Percentiles rank a stretch among this genome's conserved stretches.
These are phyloP conservation scores for Fraxinus dipetala DNA, from an alignment of 305 asterid species.

Conservation along the genomic window DNA sequence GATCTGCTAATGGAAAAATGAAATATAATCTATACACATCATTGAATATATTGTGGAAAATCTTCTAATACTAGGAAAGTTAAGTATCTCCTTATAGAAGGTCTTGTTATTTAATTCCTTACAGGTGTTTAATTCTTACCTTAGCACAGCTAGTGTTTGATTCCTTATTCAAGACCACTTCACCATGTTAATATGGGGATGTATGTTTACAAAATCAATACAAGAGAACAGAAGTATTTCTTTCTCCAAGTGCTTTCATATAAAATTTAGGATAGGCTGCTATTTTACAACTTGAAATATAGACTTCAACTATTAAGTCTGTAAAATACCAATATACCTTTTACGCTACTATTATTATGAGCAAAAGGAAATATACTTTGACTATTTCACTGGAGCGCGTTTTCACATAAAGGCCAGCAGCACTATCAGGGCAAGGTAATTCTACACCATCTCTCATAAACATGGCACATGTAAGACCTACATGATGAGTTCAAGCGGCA, in stretches of 20 bases:
- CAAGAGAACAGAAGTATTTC: neutral
- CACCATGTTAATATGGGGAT: neutral
- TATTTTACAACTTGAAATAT: neutral
- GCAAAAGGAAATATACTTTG: constrained; percentile 62
- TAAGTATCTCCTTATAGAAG: neutral
- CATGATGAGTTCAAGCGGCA: constrained; percentile 33
- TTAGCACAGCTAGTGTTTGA: neutral
- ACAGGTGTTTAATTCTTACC: neutral
- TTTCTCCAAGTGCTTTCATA: neutral
- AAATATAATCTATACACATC: neutral
- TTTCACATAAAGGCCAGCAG: constrained; percentile 84
- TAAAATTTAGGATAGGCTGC: neutral
- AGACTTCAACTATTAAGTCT: neutral
- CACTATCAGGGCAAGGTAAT: constrained; percentile 66
- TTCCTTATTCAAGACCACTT: neutral
- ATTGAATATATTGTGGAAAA: neutral
- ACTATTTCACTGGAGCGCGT: constrained; percentile 81
- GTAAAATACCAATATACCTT: constrained; percentile 16
- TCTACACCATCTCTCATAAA: constrained; percentile 61
- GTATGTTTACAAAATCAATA: neutral
- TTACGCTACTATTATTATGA: constrained; percentile 22
- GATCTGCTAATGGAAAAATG: neutral
- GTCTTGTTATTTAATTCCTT: neutral
- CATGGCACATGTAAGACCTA: constrained; percentile 85
- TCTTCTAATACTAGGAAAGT: neutral